These are phyloP conservation scores for Candida tetrigidarum DNA, from an alignment of 1,139 yeast genomes.

Conservation along the genomic window DNA sequence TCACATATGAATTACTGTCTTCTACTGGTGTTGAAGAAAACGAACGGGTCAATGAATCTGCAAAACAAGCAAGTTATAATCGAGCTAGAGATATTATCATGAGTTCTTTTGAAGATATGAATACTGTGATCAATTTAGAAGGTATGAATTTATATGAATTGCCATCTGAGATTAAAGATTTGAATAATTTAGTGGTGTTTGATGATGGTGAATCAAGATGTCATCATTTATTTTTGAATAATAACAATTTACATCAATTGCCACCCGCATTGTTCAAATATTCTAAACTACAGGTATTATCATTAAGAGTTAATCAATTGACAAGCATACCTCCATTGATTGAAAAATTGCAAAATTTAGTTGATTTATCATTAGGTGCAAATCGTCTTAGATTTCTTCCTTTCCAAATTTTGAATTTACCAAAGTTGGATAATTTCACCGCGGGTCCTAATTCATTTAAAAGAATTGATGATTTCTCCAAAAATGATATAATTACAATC, in stretches of 20 bases:
- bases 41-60: constrained; percentile 13
- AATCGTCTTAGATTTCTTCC: constrained; percentile 43
- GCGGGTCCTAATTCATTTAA: constrained; percentile 52
- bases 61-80: constrained; percentile 19
- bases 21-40: constrained; percentile 15
- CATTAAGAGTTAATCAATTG: constrained; percentile 43
- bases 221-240: constrained; percentile 44
- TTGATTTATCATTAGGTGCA: constrained; percentile 45
- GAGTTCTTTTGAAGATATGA: constrained; percentile 44
- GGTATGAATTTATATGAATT: constrained; percentile 41
- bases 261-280: constrained; percentile 46
- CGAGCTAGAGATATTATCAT: constrained; percentile 39
- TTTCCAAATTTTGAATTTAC: constrained; percentile 36
- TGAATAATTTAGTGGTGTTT: constrained; percentile 47
- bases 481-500: constrained; percentile 27
- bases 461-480: constrained; percentile 23
- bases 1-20: constrained; percentile 33
- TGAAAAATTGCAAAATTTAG: constrained; percentile 33
- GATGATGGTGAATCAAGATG: background rate
- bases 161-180: constrained; percentile 49
- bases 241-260: constrained; percentile 36
- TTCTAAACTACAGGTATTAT: constrained; percentile 46
- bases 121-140: constrained; percentile 39
- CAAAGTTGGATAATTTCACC: constrained; percentile 33
- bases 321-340: constrained; percentile 39